A percentile compares a stretch with the other conserved stretches of the same genome.
These are phyloP conservation scores for Ambrosia trifida DNA, from an alignment of 129 eudicot species.

Conservation along the genomic window DNA sequence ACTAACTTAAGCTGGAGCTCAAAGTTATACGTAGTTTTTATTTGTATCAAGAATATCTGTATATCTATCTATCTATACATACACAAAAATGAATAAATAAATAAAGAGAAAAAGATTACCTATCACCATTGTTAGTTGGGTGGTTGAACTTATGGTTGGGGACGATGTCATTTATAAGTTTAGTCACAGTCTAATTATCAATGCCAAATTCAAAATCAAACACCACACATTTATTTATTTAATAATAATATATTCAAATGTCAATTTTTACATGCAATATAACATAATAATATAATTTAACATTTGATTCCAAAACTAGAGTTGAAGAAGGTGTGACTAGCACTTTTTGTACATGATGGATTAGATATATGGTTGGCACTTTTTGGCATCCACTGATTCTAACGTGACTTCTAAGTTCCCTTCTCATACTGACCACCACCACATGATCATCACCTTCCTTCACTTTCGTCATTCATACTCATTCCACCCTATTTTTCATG, in stretches of 20 bases:
- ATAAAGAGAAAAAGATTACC: no score
- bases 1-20: no score
- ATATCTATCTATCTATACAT: no score
- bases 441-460: conserved; percentile 3
- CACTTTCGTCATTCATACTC: conserved; percentile 11
- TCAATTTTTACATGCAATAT: background rate
- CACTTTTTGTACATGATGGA: conserved; percentile 3
- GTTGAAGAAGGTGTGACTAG: background rate
- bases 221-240: no score
- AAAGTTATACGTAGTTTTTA: no score
- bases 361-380: conserved; percentile 1
- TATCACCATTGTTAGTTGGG: background rate
- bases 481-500: background rate
- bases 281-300: background rate
- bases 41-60: no score
- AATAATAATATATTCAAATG: background rate
- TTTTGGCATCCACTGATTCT: conserved; percentile 12
- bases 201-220: no score
- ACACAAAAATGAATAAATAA: no score
- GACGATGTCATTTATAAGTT: background rate
- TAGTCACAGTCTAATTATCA: background rate
- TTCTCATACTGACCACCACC: conserved; percentile 7
- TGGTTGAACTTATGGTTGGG: conserved; percentile 4
- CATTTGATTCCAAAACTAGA: conserved; percentile 1
- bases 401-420: conserved; percentile 11